These are phyloP conservation scores for Cladobotryum protrusum DNA, from an alignment of 2,329 filamentous ascomycete genomes.

Conservation along the genomic window DNA sequence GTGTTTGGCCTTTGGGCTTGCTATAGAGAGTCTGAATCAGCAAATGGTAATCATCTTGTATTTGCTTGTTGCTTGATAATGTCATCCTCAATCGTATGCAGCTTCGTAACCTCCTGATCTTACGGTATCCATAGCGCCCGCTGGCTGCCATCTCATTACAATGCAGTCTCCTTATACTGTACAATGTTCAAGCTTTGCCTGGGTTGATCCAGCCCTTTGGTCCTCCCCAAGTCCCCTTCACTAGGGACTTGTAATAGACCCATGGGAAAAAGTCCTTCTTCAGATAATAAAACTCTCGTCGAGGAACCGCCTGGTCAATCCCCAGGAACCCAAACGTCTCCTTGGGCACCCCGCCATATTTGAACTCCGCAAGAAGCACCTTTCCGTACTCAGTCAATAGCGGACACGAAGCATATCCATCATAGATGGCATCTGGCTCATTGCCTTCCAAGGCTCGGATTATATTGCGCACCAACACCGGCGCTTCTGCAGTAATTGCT, in stretches of 20 bases:
- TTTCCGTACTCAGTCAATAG: conserved; percentile 53
- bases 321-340: conserved; percentile 55
- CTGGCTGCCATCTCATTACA: no score
- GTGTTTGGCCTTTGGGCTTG: no score
- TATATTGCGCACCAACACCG: conserved; percentile 45
- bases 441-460: conserved; percentile 40
- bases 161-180: background rate
- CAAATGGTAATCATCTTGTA: no score
- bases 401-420: conserved; percentile 52
- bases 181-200: background rate
- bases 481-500: conserved; percentile 45
- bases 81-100: no score
- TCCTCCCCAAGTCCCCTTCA: conserved; percentile 57
- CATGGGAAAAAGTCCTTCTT: conserved; percentile 65
- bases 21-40: no score
- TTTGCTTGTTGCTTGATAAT: no score
- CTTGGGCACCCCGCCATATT: conserved; percentile 56
- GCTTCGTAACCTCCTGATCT: no score
- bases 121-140: no score
- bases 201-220: conserved; percentile 44
- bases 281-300: conserved; percentile 53
- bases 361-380: conserved; percentile 59
- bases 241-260: conserved; percentile 55
- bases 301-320: conserved; percentile 50
- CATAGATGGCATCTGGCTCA: conserved; percentile 37